Evolutionary conservation across 164 flowering plant genomes (phyloP).

Genomic region (Liquidambar formosana): DNA sequence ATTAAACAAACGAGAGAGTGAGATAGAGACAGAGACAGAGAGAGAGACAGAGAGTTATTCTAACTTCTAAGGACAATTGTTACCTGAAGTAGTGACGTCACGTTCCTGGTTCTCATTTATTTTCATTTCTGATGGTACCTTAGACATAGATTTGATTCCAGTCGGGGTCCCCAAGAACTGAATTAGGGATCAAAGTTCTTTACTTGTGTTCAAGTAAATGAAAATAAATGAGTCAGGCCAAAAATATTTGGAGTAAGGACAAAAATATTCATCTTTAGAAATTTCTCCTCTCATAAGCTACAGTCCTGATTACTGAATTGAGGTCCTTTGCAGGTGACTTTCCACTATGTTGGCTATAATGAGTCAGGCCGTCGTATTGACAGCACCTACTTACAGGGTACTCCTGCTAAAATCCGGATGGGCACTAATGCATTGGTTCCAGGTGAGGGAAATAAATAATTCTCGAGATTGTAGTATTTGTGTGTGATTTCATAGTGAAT

Average conservation of each 20-base stretch:
- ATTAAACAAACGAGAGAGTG: background rate
- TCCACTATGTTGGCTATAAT: constrained; percentile 89
- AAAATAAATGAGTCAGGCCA: no score
- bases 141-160: background rate
- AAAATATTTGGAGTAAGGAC: background rate
- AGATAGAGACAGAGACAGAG: no score
- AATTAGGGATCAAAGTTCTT: background rate
- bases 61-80: no score
- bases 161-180: no score
- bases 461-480: background rate
- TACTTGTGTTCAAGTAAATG: background rate
- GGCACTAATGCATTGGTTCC: constrained; percentile 90
- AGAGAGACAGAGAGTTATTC: no score
- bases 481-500: background rate
- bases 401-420: constrained; percentile 87
- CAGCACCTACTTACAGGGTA: constrained; percentile 84
- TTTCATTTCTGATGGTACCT: background rate
- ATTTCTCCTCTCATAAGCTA: background rate
- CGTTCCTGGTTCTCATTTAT: background rate
- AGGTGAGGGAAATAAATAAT: constrained; percentile 41
- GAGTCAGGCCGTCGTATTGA: constrained; percentile 98
- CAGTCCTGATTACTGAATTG: background rate
- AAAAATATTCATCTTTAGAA: no score
- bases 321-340: constrained; percentile 62
- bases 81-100: background rate